Evolutionary conservation across 2,329 filamentous ascomycete genomes (phyloP).

Genomic region (Domatiomyces globalis): DNA sequence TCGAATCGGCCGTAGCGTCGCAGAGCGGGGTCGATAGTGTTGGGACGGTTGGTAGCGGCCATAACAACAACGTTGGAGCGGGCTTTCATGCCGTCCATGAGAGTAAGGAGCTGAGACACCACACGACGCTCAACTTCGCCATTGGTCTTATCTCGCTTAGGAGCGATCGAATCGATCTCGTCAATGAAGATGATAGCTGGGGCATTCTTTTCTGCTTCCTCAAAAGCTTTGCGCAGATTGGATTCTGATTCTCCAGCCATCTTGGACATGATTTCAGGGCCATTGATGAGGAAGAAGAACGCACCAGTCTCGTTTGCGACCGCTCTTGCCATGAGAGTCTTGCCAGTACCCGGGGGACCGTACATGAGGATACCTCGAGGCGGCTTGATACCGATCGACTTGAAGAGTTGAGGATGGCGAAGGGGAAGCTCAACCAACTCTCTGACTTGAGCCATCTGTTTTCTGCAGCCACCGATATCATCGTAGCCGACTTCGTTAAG

Average conservation of each 20-base stretch:
- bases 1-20: conserved; percentile 98
- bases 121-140: conserved; percentile 97
- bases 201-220: conserved; percentile 98
- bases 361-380: conserved; percentile 94
- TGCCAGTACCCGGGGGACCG: conserved; percentile 96
- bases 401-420: conserved; percentile 96
- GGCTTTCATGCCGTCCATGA: conserved; percentile 99
- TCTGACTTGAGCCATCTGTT: conserved; percentile 99
- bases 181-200: conserved; percentile 99
- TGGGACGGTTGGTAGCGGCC: conserved; percentile 96
- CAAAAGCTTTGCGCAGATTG: conserved; percentile 96
- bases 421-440: conserved; percentile 96
- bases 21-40: conserved; percentile 95
- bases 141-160: conserved; percentile 99
- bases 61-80: conserved; percentile 97
- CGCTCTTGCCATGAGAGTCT: conserved; percentile 96
- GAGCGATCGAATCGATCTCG: conserved; percentile 97
- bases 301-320: conserved; percentile 98
- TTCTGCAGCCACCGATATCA: conserved; percentile 96
- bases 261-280: conserved; percentile 99
- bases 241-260: conserved; percentile 99
- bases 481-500: conserved; percentile 98
- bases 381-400: conserved; percentile 99
- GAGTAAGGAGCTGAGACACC: conserved; percentile 86
- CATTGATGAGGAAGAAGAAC: conserved; percentile 99